Base-by-base conservation (phyloP, 2,329 filamentous ascomycete genomes). In the Nigrospora sphaerica region DNA sequence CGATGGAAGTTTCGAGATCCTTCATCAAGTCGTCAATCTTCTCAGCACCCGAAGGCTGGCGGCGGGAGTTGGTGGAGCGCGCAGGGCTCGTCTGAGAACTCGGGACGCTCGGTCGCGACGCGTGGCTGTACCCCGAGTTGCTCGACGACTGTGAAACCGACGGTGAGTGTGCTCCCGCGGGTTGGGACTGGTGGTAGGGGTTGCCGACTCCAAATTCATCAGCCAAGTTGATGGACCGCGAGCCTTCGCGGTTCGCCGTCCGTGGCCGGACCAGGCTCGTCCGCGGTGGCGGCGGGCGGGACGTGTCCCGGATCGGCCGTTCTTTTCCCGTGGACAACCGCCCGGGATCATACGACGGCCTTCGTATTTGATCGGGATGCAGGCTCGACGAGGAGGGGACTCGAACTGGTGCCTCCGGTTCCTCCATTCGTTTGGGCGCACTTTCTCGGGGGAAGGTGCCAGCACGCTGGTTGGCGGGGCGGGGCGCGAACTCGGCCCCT, bases 61-160 rank as follows among this genome's bases (percentile, higher is more conserved):
- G 33, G 18, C 42, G 32, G 32, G 57, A 56, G 39, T 59, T 55
- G 6, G 62, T 56, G 1, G 72, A 74, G 14, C 66, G 63, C 9
- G 78, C 72, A 4, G 78, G 74, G 51, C 77, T 83, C 3, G 80
- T 82, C 50, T 74, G 72, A 9, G 83, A 84, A 56, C 83, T 86
- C 1, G 75, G 67, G 49, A 77, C 76, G 55, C 80, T 80, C 2
- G 65, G 67, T n/a, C 64, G 65, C 11, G 60, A 63, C 33, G 32
- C 49, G 12, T 75, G 73, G 46, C 80, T 85, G 35, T 73, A 76
- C 1, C 72, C 75, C 2, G 83, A 87, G 39, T 75, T 74, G 16
- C 77, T 80, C 0, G 85, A 88, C 0, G 81, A 83, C 23, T 77
- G 74, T 2, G 84, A 88, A 49, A 78, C 75, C 1, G 81, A 80